Conservation (phyloP, 2,329 filamentous ascomycete genomes). For the Aspergillus ochraceus region DNA sequence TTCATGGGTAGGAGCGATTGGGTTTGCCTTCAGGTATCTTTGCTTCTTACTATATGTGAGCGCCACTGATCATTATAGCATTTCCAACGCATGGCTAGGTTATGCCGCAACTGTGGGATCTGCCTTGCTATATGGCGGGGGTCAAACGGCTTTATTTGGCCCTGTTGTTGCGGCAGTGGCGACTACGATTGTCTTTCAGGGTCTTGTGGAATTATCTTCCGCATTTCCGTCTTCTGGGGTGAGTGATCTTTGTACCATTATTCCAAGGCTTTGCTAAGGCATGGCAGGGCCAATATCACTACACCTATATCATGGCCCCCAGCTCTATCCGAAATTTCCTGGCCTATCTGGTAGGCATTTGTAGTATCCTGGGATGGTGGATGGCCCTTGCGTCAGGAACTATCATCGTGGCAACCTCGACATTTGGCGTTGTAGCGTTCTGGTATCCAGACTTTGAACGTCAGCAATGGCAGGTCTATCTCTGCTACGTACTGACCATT, state of each 20-base stretch:
- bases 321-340: conserved; percentile 10
- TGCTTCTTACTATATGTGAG: not conserved
- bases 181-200: conserved; percentile 18
- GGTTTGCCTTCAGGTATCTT: conserved; percentile 21
- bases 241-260: not conserved
- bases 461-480: conserved; percentile 23
- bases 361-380: conserved; percentile 25
- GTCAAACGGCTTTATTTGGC: conserved; percentile 24
- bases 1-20: conserved; percentile 21
- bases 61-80: conserved; percentile 2
- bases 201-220: conserved; percentile 17
- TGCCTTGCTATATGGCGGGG: conserved; percentile 24
- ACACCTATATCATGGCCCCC: conserved; percentile 27
- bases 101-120: conserved; percentile 23
- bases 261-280: not conserved
- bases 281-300: conserved; percentile 32
- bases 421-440: conserved; percentile 15
- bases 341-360: conserved; percentile 27
- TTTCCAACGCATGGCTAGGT: conserved; percentile 35
- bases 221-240: conserved; percentile 16
- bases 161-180: conserved; percentile 22
- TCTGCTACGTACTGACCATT: conserved; percentile 21
- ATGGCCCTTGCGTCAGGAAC: conserved; percentile 19
- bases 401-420: conserved; percentile 17
- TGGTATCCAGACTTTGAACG: conserved; percentile 13